These are phyloP conservation scores for Fusarium marasasianum DNA, from an alignment of 2,329 filamentous ascomycete genomes.

Conservation along the genomic window DNA sequence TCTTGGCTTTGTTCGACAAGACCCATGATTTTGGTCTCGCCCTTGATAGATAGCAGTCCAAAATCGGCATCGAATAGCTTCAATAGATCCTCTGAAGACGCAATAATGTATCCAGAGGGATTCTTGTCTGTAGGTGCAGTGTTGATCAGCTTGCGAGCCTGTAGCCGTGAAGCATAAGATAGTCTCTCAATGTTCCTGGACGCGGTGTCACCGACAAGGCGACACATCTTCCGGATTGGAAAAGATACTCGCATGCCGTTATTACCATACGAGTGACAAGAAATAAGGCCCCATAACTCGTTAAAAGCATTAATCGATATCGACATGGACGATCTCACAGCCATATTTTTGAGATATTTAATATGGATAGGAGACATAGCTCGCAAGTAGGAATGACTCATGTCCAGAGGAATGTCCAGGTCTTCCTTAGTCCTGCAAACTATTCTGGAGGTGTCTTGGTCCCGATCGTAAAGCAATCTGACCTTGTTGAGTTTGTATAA, in stretches of 20 bases:
- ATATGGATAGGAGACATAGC: conserved; percentile 92
- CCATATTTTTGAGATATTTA: conserved; percentile 90
- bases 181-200: conserved; percentile 88
- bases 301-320: conserved; percentile 89
- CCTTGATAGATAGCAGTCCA: conserved; percentile 82
- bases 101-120: conserved; percentile 89
- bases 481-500: conserved; percentile 92
- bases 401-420: conserved; percentile 78
- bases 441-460: conserved; percentile 79
- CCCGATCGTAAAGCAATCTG: conserved; percentile 84
- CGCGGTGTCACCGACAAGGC: conserved; percentile 84
- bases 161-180: conserved; percentile 84
- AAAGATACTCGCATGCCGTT: conserved; percentile 91
- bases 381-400: conserved; percentile 84
- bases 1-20: conserved; percentile 81
- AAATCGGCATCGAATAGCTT: conserved; percentile 89
- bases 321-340: conserved; percentile 92
- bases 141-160: conserved; percentile 89
- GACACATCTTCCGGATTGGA: conserved; percentile 91
- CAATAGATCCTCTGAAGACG: conserved; percentile 85
- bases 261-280: conserved; percentile 82
- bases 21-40: conserved; percentile 89
- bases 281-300: conserved; percentile 88
- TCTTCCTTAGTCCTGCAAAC: conserved; percentile 82
- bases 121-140: conserved; percentile 83